Evolutionary conservation across 2,329 filamentous ascomycete species (phyloP), one percentile per base, ranked within the genome.

Genomic region (Aspergillus arachidicola): DNA sequence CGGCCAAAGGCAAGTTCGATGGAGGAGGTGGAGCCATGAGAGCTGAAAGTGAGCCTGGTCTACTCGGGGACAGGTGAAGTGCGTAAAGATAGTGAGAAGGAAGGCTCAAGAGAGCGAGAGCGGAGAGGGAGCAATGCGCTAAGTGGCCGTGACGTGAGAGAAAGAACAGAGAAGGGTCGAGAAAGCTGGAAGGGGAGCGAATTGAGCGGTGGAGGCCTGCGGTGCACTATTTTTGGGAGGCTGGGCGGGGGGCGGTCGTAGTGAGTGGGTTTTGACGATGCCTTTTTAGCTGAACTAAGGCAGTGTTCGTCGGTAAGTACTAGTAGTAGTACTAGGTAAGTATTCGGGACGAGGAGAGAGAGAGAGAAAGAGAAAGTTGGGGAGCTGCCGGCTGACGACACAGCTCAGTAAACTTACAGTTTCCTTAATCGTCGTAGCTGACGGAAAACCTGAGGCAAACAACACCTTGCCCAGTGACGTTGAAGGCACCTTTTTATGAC

Each of bases 11-110:
- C 79, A 91, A 79, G 71, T 82, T 85, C 63, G 90, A 82, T 63
- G 89, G 82, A 79, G 91, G 90, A 79, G 91, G 90, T 81, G 91
- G 90, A 80, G 91, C 87, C 89, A 92, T 92, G 63, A 71, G 73
- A 65, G 21, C 32, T 9, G 34, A 32, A 19, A 14, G 21, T 14
- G n/a, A 14, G 14, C 9, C 5, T 28, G 28, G 16, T 30, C 10
- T 26, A 34, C 50, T n/a, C 7, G 16, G 11, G 12, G 14, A n/a
- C 19, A 28, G 21, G 32, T 12, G 57, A 26, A 23, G 57, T 41
- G 57, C 26, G 46, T 28, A 41, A 36, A 26, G 46, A 28, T 30
- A 51, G 43, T 14, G 19, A 53, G 46, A 50, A 28, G 19, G 28
- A 34, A 41, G 43, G 48, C 28, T 38, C 43, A 53, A 57, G 46